Evolutionary conservation across 2,329 filamentous ascomycete genomes (phyloP).

Genomic region (Fusarium sp.): DNA sequence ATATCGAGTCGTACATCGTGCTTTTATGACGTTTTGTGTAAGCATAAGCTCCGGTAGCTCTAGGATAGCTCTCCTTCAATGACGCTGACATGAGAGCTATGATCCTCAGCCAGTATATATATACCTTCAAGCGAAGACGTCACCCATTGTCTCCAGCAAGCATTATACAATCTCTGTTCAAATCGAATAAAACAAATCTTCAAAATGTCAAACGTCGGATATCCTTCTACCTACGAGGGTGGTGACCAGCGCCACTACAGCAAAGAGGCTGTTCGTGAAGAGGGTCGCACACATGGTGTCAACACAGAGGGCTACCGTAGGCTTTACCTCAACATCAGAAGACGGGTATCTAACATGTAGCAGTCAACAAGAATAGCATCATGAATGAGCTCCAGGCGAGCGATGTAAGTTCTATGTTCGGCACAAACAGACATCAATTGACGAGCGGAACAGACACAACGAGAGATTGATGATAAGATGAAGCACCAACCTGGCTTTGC

Average conservation of each 20-base stretch:
- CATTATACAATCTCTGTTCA: background rate
- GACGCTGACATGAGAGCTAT: conserved; percentile 24
- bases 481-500: conserved; percentile 30
- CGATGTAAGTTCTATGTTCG: background rate
- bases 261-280: conserved; percentile 1
- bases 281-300: conserved; percentile 9
- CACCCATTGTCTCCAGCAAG: too few species aligned
- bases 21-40: conserved; percentile 16
- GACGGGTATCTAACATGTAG: accelerated
- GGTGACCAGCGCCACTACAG: conserved; percentile 32
- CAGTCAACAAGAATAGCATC: conserved; percentile 26
- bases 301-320: conserved; percentile 29
- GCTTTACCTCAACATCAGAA: background rate
- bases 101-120: background rate
- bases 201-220: conserved; percentile 29
- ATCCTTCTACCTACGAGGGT: conserved; percentile 17
- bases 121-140: background rate
- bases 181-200: background rate
- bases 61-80: background rate
- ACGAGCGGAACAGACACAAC: conserved; percentile 2
- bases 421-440: background rate
- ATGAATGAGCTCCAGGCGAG: conserved; percentile 23
- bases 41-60: background rate
- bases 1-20: background rate
- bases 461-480: conserved; percentile 11